Evolutionary conservation across 805 yeast genomes (phyloP), one percentile per base, ranked within the genome.

Genomic region (Torulaspora microellipsoides): DNA sequence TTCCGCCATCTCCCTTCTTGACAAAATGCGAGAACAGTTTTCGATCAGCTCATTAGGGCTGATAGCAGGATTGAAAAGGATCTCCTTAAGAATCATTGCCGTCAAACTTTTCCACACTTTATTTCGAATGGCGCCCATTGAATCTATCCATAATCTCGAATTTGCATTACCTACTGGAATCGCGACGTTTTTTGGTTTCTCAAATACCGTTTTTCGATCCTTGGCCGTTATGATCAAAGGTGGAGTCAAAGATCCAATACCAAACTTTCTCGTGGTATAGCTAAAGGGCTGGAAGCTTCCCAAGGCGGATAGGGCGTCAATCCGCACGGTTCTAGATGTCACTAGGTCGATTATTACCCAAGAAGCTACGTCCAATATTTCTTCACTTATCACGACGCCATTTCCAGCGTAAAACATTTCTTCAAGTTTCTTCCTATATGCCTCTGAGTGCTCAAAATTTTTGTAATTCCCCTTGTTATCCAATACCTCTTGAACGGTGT

Each of bases 191-290:
- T 5, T 44, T 17, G 14, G 38, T 23, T 17, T 38, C 29, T 37
- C 42, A 11, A 17, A 56, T 43, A 25, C 23, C 27, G 14, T 46
- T n/a, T 44, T 34, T 15, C 38, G 12, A 14, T 31, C 14, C 38
- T 47, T 40, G 67, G 65, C 15, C 74, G 59, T 15, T 77, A 70
- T 17, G 80, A 78, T 57, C 78, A 95, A 58, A 80, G 83, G 55
- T 75, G 87, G 38, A 77, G 73, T 59, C 72, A 81, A 33, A 73
- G 63, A 50, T n/a, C 52, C 78, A 50, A 82, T 77, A 48, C 86
- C 95, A 32, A 85, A 75, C 14, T 78, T 69, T 48, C 96, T 74
- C 1, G 96, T 84, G 31, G 83, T 83, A 58, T 89, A 90, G 10
- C 86, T 82, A 29, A 73, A 70, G 40, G 76, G 70, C n/a, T 73